Conservation (phyloP, 495 filamentous ascomycete genomes). For the Lasiosphaeria hispida region DNA sequence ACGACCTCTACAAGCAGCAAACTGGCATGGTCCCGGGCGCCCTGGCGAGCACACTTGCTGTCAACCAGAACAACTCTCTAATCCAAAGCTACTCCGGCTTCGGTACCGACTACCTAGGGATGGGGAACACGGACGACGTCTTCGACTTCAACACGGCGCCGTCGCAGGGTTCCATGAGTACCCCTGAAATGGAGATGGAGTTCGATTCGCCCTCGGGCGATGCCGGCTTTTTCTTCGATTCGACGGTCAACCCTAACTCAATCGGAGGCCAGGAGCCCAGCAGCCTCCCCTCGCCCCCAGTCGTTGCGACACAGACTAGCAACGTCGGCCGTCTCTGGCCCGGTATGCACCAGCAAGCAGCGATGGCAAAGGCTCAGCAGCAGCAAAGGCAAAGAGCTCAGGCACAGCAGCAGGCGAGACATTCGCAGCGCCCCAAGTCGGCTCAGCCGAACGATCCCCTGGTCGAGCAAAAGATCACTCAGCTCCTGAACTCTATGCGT, state of each 20-base stretch:
- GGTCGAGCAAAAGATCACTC: conserved; percentile 82
- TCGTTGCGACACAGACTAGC: conserved; percentile 45
- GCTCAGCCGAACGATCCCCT: conserved; percentile 59
- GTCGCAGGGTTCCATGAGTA: conserved; percentile 38
- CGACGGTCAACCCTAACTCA: conserved; percentile 65
- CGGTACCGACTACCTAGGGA: conserved; percentile 52
- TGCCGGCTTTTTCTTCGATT: conserved; percentile 54
- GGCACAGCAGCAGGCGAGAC: conserved; percentile 45
- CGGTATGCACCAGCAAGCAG: conserved; percentile 89
- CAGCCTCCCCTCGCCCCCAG: conserved; percentile 33
- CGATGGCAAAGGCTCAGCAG: conserved; percentile 71
- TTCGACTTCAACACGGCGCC: conserved; percentile 61
- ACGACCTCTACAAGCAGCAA: conserved; percentile 87
- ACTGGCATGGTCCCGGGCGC: conserved; percentile 82
- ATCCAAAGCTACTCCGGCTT: conserved; percentile 52
- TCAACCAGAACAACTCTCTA: conserved; percentile 57
- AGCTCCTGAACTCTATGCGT: conserved; percentile 80
- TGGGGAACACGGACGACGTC: conserved; percentile 46
- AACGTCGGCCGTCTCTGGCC: conserved; percentile 74
- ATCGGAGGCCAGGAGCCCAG: conserved; percentile 57
- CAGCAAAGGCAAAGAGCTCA: conserved; percentile 60
- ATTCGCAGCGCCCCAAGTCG: conserved; percentile 37
- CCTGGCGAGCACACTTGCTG: conserved; percentile 64
- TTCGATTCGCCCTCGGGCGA: conserved; percentile 53
- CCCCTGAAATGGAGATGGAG: conserved; percentile 63